Percentiles rank a stretch among this genome's conserved stretches.
These are phyloP conservation scores for Phytophthora cajani DNA, from an alignment of 352 stramenopile species.

Conservation along the genomic window DNA sequence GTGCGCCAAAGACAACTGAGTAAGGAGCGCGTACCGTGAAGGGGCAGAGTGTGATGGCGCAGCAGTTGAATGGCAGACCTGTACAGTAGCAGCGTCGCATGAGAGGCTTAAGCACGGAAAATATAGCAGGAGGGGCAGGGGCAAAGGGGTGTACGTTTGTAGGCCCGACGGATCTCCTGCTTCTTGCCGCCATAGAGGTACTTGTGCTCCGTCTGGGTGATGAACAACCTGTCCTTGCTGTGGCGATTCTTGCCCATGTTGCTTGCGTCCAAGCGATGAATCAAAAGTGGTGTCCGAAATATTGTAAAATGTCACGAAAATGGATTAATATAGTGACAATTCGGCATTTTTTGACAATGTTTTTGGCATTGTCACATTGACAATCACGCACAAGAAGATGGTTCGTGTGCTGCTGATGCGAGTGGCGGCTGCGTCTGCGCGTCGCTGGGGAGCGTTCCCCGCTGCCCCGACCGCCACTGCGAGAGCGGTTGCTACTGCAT, in stretches of 20 bases:
- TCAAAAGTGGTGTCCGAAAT: background rate
- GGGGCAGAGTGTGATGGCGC: constrained; percentile 94
- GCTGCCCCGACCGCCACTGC: background rate
- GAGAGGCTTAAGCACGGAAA: background rate
- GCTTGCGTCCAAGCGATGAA: constrained; percentile 2
- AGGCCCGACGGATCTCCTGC: constrained; percentile 74
- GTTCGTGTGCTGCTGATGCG: constrained; percentile 18
- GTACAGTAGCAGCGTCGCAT: background rate
- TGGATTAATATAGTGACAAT: no score
- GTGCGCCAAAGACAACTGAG: background rate
- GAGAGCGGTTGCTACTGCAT: background rate
- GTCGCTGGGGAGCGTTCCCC: constrained; percentile 11
- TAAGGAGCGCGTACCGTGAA: constrained; percentile 60
- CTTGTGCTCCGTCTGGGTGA: constrained; percentile 93
- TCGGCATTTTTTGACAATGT: background rate
- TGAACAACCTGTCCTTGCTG: constrained; percentile 90
- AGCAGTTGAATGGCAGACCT: constrained; percentile 98
- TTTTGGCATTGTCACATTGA: background rate
- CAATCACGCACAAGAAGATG: constrained; percentile 13
- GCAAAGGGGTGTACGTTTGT: constrained; percentile 58
- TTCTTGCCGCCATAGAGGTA: constrained; percentile 95
- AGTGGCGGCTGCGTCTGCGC: constrained; percentile 20
- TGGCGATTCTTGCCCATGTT: constrained; percentile 92
- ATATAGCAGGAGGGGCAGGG: background rate
- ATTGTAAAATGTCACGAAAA: no score